A percentile compares a stretch with the other conserved stretches of the same genome.
Conservation (phyloP, 176 grass and related monocot species). For the Avena atlantica region DNA sequence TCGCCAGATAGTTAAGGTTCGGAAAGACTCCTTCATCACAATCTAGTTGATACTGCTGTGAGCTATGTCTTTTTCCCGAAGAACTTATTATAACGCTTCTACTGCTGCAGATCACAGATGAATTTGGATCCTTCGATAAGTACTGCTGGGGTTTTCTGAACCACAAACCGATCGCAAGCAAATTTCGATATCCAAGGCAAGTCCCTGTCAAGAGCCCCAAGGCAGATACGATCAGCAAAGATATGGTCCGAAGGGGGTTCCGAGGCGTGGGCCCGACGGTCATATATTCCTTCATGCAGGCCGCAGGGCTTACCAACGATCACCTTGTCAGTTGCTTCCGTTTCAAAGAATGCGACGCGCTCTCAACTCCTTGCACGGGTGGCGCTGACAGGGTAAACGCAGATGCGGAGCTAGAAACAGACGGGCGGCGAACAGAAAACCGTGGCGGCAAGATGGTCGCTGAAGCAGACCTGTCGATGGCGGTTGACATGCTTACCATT, state of each 20-base stretch:
- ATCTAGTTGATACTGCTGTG: not conserved
- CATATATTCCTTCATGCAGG: constrained; percentile 98
- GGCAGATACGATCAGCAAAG: constrained; percentile 93
- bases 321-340: constrained; percentile 88
- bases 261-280: constrained; percentile 77
- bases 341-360: constrained; percentile 62
- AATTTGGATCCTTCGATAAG: constrained; percentile 80
- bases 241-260: constrained; percentile 79
- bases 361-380: constrained; percentile 19
- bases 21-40: constrained; percentile 14
- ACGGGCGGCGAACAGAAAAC: constrained; percentile 29
- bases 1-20: constrained; percentile 75
- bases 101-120: constrained; percentile 67
- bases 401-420: constrained; percentile 22
- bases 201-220: constrained; percentile 89
- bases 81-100: constrained; percentile 36
- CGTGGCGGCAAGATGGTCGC: constrained; percentile 23
- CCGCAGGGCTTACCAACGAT: constrained; percentile 82
- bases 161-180: constrained; percentile 74
- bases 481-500: constrained; percentile 51
- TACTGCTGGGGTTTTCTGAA: constrained; percentile 97
- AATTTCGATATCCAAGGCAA: constrained; percentile 68
- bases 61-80: not conserved
- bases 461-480: constrained; percentile 24
- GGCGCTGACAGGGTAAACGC: constrained; percentile 10